phyloP scores from a whole-genome alignment of 139 green algal species.

The Diplosphaera chodatii region DNA sequence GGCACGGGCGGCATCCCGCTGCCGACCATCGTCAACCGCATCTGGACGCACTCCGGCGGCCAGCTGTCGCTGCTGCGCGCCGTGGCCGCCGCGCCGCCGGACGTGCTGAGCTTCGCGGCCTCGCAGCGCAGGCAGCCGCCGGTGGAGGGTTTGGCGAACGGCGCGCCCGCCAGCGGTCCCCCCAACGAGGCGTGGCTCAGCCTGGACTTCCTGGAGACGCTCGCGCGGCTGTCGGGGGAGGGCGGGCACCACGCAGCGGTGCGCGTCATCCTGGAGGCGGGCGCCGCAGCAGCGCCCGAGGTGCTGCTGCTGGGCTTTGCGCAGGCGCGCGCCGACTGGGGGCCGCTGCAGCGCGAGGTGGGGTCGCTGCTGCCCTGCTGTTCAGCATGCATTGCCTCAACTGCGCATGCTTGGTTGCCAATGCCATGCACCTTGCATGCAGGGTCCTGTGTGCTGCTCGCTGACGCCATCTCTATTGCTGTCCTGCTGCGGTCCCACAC shows the following conservation, averaged over 20 bases:
- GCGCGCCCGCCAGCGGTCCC: conserved; percentile 52
- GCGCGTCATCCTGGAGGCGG: conserved; percentile 45
- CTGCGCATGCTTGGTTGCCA: too few relatives aligned
- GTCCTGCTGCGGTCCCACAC: too few relatives aligned
- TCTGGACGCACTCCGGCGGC: conserved; percentile 72
- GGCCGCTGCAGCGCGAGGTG: conserved; percentile 59
- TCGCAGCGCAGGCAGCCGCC: conserved; percentile 45
- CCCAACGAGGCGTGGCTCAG: conserved; percentile 83
- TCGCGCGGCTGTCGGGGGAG: conserved; percentile 53
- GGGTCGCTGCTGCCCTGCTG: too few relatives aligned
- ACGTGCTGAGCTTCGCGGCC: conserved; percentile 68
- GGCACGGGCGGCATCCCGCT: conserved; percentile 62
- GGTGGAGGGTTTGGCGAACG: conserved; percentile 64
- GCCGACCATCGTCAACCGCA: conserved; percentile 44
- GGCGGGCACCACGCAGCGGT: conserved; percentile 31
- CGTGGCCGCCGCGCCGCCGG: conserved; percentile 58
- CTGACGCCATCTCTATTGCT: too few relatives aligned
- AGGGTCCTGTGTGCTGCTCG: too few relatives aligned
- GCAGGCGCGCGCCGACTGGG: conserved; percentile 43
- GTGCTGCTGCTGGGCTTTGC: conserved; percentile 62
- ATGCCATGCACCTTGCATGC: too few relatives aligned
- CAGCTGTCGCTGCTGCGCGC: conserved; percentile 81
- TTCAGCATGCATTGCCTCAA: too few relatives aligned
- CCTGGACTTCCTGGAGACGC: conserved; percentile 67
- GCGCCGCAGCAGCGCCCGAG: conserved; percentile 68